These are phyloP conservation scores for Apiospora marii DNA, from an alignment of 2,329 filamentous ascomycete species.

Conservation along the genomic window DNA sequence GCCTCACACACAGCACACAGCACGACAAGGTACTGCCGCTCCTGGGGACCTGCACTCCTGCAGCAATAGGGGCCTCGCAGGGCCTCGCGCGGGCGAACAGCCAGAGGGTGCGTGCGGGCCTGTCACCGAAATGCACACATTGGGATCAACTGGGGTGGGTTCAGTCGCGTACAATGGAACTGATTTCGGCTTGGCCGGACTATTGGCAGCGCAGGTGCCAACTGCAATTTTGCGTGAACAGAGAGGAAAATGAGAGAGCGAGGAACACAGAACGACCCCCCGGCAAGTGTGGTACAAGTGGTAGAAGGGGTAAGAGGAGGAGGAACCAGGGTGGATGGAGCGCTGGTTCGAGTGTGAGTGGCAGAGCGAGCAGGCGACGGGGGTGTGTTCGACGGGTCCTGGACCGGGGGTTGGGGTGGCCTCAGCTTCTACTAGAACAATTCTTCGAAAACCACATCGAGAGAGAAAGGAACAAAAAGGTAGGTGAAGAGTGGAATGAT, in stretches of 20 bases:
- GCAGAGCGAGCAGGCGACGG: not conserved
- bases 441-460: not conserved
- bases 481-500: not conserved
- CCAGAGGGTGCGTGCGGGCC: slow-evolving; percentile 3
- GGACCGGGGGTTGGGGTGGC: slow-evolving; percentile 3
- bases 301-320: not conserved
- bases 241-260: slow-evolving; percentile 1
- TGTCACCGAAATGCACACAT: slow-evolving; percentile 27
- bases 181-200: slow-evolving; percentile 19
- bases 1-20: too few species aligned
- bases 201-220: slow-evolving; percentile 21
- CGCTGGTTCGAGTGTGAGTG: not conserved
- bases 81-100: not conserved
- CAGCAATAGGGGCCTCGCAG: not conserved
- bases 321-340: not conserved
- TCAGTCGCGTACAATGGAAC: slow-evolving; percentile 19
- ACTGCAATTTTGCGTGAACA: slow-evolving; percentile 5
- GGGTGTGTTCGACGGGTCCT: not conserved
- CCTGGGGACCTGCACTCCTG: not conserved
- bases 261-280: not conserved
- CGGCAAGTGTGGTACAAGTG: not conserved
- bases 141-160: slow-evolving; percentile 19
- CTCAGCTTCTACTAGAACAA: slow-evolving; percentile 13
- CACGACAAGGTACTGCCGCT: too few species aligned
- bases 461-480: not conserved